Evolutionary conservation across 208 protist genomes (phyloP), one percentile per base, ranked within the genome.

Genomic region (Leishmania tarentolae): DNA sequence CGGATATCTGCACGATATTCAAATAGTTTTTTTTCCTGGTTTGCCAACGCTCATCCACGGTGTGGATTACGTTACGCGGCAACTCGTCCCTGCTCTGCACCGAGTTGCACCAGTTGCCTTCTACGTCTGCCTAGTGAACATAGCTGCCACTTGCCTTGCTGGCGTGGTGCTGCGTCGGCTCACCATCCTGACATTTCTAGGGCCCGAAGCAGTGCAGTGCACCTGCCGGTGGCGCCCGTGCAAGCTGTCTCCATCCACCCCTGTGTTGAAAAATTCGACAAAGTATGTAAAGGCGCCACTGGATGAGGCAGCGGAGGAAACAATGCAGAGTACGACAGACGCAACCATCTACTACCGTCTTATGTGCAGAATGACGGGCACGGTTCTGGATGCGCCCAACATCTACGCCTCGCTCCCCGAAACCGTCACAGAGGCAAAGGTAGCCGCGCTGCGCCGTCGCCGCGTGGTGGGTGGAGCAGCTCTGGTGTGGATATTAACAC

Each of bases 1-100:
- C 76, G 92, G 93, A 28, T 97, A 97, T 87, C 87, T 90, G 1
- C 88, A 94, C 77, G 93, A 97, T 69, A 93, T 88, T 47, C 77
- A 84, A 68, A 79, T 85, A 35, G 93, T 84, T 7, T 97, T 97
- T 71, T 97, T 95, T 63, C 93, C 93, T 21, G 76, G 92, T 46
- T 44, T 95, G 68, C 92, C 93, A 19, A 61, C 78, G 5, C 28
- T 95, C 7, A 87, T 97, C 42, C 88, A 84, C 35, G 76, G 19
- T 13, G 40, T 92, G 42, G 81, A 84, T 40, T 91, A 84, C 81
- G 37, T 92, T 1, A 86, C 84, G 35, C 59, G 59, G 69, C 46
- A n/a, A 17, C 52, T 83, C 63, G 31, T 87, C 24, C 87, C 87
- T 0, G 2, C 83, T 17, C 73, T 89, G 37, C 71, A 89, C 59